Conservation (phyloP, 495 filamentous ascomycete genomes). For the Podospora pseudoanserina region DNA sequence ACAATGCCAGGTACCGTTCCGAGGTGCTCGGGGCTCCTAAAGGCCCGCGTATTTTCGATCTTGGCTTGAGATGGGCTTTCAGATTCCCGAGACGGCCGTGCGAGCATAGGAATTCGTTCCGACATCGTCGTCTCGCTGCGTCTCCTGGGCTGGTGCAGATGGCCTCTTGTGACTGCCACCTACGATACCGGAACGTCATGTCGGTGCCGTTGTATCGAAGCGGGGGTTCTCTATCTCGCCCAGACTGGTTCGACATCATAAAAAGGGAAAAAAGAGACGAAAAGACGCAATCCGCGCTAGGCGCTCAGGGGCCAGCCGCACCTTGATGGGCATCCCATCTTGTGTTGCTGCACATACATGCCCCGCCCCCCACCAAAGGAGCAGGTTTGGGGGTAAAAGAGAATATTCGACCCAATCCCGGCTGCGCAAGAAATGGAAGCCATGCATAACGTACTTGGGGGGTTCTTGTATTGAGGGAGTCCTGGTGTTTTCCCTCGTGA, state of each 20-base stretch:
- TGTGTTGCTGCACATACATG: neutral
- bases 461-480: no score
- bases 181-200: neutral
- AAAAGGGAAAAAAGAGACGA: neutral
- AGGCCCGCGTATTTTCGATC: neutral
- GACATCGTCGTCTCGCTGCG: neutral
- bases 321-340: neutral
- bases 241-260: neutral
- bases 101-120: neutral
- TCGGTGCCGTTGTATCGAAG: neutral
- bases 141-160: no score
- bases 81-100: slow-evolving; percentile 3
- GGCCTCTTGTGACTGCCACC: neutral
- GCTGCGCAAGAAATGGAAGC: neutral
- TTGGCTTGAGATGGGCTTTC: slow-evolving; percentile 1
- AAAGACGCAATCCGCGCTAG: slow-evolving; percentile 4
- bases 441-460: neutral
- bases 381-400: neutral
- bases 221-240: neutral
- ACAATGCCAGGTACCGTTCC: neutral
- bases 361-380: neutral
- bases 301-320: slow-evolving; percentile 2
- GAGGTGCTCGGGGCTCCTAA: slow-evolving; percentile 1
- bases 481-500: neutral
- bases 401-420: neutral